Evolutionary conservation across 1,284 basidiomycete genomes (phyloP), one percentile per base, ranked within the genome.

Genomic region (Cutaneotrichosporon dermatis): DNA sequence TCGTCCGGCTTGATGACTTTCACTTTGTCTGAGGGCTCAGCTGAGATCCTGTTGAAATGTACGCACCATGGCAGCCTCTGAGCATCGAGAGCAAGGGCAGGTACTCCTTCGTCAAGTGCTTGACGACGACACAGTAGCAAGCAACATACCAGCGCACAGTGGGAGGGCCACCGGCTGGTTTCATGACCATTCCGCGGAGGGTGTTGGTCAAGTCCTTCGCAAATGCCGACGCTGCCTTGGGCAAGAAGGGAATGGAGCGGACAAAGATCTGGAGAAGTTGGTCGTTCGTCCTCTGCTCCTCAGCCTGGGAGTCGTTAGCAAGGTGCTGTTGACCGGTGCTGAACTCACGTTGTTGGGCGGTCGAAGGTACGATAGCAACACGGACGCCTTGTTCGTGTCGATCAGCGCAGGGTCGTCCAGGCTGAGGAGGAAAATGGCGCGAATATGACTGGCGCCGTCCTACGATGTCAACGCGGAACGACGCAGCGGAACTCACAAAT

Each of bases 191-290:
- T 0, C 88, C 88, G 68, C 95, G 85, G 11, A 97, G 80, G 6
- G 86, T 83, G 9, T 82, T 76, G 61, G 96, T 90, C 13, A 97
- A 81, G 51, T 91, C 89, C 54, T 88, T 84, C 1, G 90, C 90
- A 70, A 97, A 93, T 59, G 88, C 92, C 2, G 85, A 83, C 0
- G 89, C 85, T 0, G 92, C 90, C 76, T 88, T 89, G 0, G 92
- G 90, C 86, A 97, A 88, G 64, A 87, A 82, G 0, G 91, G 90
- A 48, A 97, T 86, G 7, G 88, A 88, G 12, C 84, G 83, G 48
- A 88, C 83, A 79, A 96, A 98, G 51, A 96, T 90, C 64, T 88
- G 88, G 35, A 98, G 82, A 1, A 97, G 76, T 69, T 90, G 88
- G 72, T 94, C 91, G 1, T 87, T 87, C 2, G 87, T 87, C 0